phyloP scores from a whole-genome alignment of 352 stramenopile species.

The Pythium rishiriense region DNA sequence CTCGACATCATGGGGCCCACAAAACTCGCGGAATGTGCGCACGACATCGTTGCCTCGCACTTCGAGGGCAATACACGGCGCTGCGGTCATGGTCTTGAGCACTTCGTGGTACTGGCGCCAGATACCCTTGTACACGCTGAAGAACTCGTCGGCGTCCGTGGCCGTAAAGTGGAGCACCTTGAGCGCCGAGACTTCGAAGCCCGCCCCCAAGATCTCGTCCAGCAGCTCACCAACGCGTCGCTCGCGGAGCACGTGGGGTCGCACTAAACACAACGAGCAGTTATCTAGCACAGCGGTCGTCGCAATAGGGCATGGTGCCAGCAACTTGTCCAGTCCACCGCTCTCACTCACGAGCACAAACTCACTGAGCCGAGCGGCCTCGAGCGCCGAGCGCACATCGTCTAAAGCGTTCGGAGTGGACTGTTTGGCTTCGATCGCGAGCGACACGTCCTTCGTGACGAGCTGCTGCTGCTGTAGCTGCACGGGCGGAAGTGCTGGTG shows the following conservation, averaged over 20 bases:
- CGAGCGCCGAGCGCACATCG: slow-evolving; percentile 26
- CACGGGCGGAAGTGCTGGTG: slow-evolving; percentile 19
- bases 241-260: slow-evolving; percentile 59
- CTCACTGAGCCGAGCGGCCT: slow-evolving; percentile 17
- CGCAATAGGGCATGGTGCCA: slow-evolving; percentile 14
- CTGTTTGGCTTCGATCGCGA: slow-evolving; percentile 49
- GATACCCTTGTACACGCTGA: slow-evolving; percentile 86
- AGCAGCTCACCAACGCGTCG: slow-evolving; percentile 76
- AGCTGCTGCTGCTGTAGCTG: slow-evolving; percentile 22
- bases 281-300: slow-evolving; percentile 67
- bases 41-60: slow-evolving; percentile 86
- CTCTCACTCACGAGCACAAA: slow-evolving; percentile 27
- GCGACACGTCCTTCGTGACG: slow-evolving; percentile 47
- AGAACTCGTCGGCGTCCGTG: slow-evolving; percentile 85
- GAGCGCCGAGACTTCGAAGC: slow-evolving; percentile 90
- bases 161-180: slow-evolving; percentile 84
- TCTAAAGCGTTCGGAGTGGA: slow-evolving; percentile 32
- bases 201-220: slow-evolving; percentile 67
- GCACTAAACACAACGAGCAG: slow-evolving; percentile 63
- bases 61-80: slow-evolving; percentile 87
- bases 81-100: slow-evolving; percentile 91
- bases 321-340: slow-evolving; percentile 26
- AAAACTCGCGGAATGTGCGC: slow-evolving; percentile 73
- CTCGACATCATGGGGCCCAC: slow-evolving; percentile 88
- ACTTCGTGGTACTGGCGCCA: slow-evolving; percentile 81